phyloP scores from a whole-genome alignment of 2,329 filamentous ascomycete genomes.

The Elsinoe arachidis region DNA sequence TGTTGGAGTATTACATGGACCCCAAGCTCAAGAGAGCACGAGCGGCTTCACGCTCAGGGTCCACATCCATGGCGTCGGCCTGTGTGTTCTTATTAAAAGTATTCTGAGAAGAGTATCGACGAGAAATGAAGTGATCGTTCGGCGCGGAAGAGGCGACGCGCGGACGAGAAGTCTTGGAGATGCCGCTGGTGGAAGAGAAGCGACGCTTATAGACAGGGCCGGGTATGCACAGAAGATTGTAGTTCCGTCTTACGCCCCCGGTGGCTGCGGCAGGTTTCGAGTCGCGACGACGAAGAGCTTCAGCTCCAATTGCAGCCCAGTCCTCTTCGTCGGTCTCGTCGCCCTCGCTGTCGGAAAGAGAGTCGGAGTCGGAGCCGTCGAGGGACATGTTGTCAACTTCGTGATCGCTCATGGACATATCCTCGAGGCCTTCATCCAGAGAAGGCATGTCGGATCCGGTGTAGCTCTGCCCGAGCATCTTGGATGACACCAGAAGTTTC shows the following conservation, averaged over 20 bases:
- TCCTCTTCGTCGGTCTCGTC: constrained; percentile 94
- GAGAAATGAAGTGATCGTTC: constrained; percentile 3
- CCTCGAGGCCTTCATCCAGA: constrained; percentile 24
- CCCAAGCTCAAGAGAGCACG: constrained; percentile 73
- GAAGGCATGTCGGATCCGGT: constrained; percentile 17
- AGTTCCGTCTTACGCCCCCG: constrained; percentile 15
- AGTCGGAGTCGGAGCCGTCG: constrained; percentile 65
- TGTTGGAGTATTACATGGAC: constrained; percentile 43
- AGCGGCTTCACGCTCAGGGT: constrained; percentile 69
- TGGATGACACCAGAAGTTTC: not conserved
- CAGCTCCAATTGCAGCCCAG: constrained; percentile 83
- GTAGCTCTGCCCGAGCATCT: constrained; percentile 15
- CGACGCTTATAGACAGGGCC: constrained; percentile 12
- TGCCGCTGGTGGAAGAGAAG: constrained; percentile 14
- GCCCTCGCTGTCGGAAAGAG: constrained; percentile 25
- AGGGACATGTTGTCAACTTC: constrained; percentile 95
- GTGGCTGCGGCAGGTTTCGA: constrained; percentile 31
- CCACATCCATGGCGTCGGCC: constrained; percentile 15
- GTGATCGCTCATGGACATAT: constrained; percentile 64
- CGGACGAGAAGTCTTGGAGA: constrained; percentile 14
- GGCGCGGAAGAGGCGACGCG: constrained; percentile 13
- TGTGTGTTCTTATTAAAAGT: constrained; percentile 11
- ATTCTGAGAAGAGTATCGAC: constrained; percentile 12
- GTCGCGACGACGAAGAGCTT: constrained; percentile 61
- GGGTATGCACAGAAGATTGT: constrained; percentile 18